Base-by-base conservation (phyloP, 768 basidiomycete species). In the Kwoniella shandongensis region DNA sequence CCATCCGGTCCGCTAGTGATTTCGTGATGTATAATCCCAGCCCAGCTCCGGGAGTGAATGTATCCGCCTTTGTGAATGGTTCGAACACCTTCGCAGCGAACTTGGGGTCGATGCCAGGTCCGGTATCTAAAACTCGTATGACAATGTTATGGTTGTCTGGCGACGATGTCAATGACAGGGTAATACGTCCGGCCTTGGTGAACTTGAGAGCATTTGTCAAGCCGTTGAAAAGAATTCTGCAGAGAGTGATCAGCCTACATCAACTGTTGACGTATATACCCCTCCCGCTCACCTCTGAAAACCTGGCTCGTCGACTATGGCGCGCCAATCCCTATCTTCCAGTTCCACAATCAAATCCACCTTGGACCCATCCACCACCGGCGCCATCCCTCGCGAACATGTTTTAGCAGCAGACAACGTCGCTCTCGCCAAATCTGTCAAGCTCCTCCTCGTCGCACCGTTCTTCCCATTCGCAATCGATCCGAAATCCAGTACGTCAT, bases 1-100 rank as follows among this genome's bases (percentile, higher is more conserved):
- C 63, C 65, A 72, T 66, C 2, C 63, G 48, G 1, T 61, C 58
- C 13, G 63, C 59, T 17, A 73, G 51, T 25, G 40, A 48, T 47
- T 59, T 53, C 3, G 63, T 67, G 52, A 73, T 69, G 44, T 63
- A 61, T 13, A 73, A 51, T 0, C 73, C 73, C n/a, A 75, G 45
- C 2, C 73, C 73, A 4, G 67, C 60, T 1, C 73, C 73, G 13
- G 63, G 59, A 8, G 42, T 54, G 38, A 61, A 52, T 0, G 58
- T 4, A 30, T 70, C 63, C 17, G 44, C 61, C 38, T 75, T 70
- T 2, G 59, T 63, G 62, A 75, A 75, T 0, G 73, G 69, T 27
- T 61, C 48, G 42, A 75, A 65, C 2, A 67, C 29, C 12, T 59
- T 46, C 5, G 54, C 36, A 1, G 60, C 46, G 5, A 63, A 49